phyloP scores from a whole-genome alignment of 495 filamentous ascomycete species.

The Xylaria grammica region DNA sequence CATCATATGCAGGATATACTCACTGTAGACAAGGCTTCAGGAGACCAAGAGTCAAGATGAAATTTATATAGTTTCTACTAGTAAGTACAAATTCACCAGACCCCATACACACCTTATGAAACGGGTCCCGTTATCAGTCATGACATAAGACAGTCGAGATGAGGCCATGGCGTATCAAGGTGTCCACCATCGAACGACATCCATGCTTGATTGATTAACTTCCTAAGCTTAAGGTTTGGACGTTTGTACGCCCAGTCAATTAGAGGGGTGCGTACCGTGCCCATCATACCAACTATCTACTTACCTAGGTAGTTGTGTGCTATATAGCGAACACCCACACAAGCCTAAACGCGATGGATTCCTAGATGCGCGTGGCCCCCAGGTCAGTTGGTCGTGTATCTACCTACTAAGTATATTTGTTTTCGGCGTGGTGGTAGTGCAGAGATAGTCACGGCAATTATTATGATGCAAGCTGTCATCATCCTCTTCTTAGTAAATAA shows the following conservation, averaged over 20 bases:
- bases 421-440: not conserved
- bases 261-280: no score
- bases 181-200: not conserved
- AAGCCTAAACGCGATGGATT: not conserved
- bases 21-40: no score
- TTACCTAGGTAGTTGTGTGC: not conserved
- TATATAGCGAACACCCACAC: constrained; percentile 2
- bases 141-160: constrained; percentile 11
- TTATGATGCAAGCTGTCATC: constrained; percentile 37
- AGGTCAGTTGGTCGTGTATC: not conserved
- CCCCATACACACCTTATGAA: constrained; percentile 20
- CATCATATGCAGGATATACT: no score
- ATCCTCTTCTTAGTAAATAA: constrained; percentile 22
- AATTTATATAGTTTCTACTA: no score
- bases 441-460: not conserved
- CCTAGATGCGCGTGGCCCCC: not conserved
- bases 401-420: not conserved
- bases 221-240: not conserved
- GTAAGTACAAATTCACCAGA: not conserved
- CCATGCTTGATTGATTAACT: not conserved
- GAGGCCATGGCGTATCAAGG: constrained; percentile 5
- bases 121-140: constrained; percentile 9
- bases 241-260: not conserved
- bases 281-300: no score
- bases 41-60: constrained; percentile 1